Base-by-base conservation (phyloP, 2,329 filamentous ascomycete species). In the Neurospora sp. region DNA sequence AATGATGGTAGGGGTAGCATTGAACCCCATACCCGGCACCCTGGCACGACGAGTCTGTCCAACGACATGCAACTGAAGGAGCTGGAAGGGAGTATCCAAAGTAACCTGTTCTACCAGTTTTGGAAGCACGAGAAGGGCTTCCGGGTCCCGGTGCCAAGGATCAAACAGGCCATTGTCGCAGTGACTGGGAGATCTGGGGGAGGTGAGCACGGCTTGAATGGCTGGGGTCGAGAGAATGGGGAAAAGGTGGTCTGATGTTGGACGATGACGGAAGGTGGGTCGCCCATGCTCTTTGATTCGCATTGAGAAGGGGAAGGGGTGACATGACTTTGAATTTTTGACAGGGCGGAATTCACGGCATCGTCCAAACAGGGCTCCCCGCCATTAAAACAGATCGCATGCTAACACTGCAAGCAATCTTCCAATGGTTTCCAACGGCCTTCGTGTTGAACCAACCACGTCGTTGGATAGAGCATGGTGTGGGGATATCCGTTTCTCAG, bases 221-320 rank as follows among this genome's bases (percentile, higher is more conserved):
- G 52, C 52, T 33, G 52, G 23, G 23, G 23, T 62, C 4, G 52
- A 33, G 15, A 33, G 13, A 62, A 36, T 52, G 28, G 52, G 52
- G 52, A 62, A 62, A 10, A 36, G 15, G n/a, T 66, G 72, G 72
- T 72, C 72, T 73, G 72, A 73, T 73, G 66, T 69, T 36, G 52
- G 67, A 68, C 36, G 38, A 62, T 67, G 69, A 71, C 67, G 68
- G 68, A 66, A 66, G 23, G 67, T 68, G 67, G 66, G 66, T 13
- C 38, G 52, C 8, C 52, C 28, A 62, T 62, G 23, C 52, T 36
- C 15, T 10, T 62, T 36, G 23, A 52, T 62, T 62, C 28, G 52
- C 52, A 5, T 36, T 9, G 28, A 33, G 28, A 33, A 33, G 28
- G 28, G 28, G 23, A 28, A 33, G 19, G 23, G 52, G 52, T 33